Evolutionary conservation across 306 rosid genomes (phyloP).

Genomic region (Vigna reflexopilosa): DNA sequence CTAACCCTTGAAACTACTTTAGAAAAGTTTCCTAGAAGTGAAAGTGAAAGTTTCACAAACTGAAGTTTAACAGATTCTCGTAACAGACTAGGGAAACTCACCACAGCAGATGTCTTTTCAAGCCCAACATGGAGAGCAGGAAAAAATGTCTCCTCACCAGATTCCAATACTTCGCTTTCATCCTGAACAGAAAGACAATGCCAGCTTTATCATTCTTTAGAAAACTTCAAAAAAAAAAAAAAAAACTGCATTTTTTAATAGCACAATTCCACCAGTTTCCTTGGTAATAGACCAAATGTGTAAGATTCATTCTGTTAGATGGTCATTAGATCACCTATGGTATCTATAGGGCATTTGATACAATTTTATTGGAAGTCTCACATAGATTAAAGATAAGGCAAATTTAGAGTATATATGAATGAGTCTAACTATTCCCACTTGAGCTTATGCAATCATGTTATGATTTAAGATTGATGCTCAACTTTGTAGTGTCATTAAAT

Average conservation of each 20-base stretch:
- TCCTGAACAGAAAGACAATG: slow-evolving; percentile 61
- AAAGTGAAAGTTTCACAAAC: slow-evolving; percentile 32
- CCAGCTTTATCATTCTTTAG: slow-evolving; percentile 35
- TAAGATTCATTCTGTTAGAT: slow-evolving; percentile 4
- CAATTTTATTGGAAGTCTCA: not conserved
- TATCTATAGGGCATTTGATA: slow-evolving; percentile 23
- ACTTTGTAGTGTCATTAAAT: too few species aligned
- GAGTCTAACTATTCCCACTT: too few species aligned
- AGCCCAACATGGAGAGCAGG: slow-evolving; percentile 82
- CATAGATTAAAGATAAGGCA: too few species aligned
- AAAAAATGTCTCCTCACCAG: slow-evolving; percentile 89
- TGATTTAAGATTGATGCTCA: too few species aligned
- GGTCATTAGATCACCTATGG: slow-evolving; percentile 12
- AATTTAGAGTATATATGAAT: too few species aligned
- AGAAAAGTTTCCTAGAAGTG: slow-evolving; percentile 1
- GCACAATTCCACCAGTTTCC: slow-evolving; percentile 30
- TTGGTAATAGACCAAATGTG: slow-evolving; percentile 18
- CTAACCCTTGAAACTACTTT: not conserved
- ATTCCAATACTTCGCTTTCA: slow-evolving; percentile 64
- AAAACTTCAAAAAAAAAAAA: slow-evolving; percentile 9
- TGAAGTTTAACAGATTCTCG: slow-evolving; percentile 34
- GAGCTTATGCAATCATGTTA: too few species aligned
- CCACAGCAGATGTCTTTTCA: slow-evolving; percentile 80
- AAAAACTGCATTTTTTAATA: not conserved
- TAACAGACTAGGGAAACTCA: slow-evolving; percentile 56